phyloP scores from a whole-genome alignment of 306 rosid genomes.

The Vachellia collinsii region DNA sequence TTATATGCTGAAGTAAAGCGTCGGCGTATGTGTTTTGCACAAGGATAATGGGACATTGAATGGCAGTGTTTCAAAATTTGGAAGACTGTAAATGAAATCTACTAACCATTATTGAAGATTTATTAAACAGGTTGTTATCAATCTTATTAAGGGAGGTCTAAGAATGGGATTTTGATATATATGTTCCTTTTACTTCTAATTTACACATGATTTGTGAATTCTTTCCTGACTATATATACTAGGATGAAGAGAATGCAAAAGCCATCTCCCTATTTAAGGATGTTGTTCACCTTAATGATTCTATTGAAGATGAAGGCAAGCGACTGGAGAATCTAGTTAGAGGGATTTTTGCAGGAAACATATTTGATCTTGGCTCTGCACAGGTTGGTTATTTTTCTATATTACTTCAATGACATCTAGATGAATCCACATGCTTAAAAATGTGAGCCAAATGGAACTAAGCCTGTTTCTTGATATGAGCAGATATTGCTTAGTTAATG shows the following conservation, averaged over 20 bases:
- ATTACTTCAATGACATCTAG: conserved; percentile 22
- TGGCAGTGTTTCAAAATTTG: conserved; percentile 5
- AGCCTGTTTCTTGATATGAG: not conserved
- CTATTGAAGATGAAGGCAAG: conserved; percentile 81
- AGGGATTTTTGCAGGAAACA: conserved; percentile 93
- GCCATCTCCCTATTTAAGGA: conserved; percentile 75
- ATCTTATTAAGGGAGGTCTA: conserved; percentile 5
- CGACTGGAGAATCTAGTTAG: conserved; percentile 80
- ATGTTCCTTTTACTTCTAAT: conserved; percentile 31
- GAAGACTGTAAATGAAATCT: conserved; percentile 24
- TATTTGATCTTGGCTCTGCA: conserved; percentile 96
- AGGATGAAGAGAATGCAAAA: conserved; percentile 94
- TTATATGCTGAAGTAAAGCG: conserved; percentile 20
- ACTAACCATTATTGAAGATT: conserved; percentile 30
- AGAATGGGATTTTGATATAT: conserved; percentile 14
- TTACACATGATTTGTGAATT: conserved; percentile 16
- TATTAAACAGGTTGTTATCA: conserved; percentile 1
- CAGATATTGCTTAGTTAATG: not conserved
- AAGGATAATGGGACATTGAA: not conserved
- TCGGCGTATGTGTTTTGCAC: conserved; percentile 12
- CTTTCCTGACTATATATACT: conserved; percentile 27
- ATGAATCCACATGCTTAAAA: not conserved
- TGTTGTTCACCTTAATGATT: conserved; percentile 74
- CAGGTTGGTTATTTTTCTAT: conserved; percentile 55
- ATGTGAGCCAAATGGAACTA: not conserved